Conservation (phyloP, 345 rosid genomes). For the Excoecaria agallocha region DNA sequence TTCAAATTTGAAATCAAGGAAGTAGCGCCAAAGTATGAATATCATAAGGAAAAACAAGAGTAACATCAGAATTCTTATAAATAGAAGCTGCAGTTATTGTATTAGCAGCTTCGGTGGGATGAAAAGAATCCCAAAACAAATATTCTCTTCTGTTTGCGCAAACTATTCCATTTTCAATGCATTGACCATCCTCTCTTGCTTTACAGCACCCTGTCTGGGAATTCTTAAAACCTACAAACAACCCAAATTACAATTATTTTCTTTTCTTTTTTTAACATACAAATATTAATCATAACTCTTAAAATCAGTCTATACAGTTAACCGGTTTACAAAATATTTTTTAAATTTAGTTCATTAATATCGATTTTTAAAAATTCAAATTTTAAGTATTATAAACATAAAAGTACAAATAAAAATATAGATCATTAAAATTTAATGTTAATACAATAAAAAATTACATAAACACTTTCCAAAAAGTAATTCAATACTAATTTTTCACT, state of each 20-base stretch:
- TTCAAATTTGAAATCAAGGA: neutral
- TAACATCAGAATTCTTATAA: neutral
- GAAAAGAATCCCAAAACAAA: slow-evolving; percentile 19
- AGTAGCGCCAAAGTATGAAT: neutral
- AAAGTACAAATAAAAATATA: no score
- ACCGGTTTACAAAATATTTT: no score
- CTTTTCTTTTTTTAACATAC: no score
- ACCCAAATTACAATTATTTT: neutral
- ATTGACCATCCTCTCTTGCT: slow-evolving; percentile 11
- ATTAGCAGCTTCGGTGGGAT: slow-evolving; percentile 19
- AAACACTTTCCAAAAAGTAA: no score
- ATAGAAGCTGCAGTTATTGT: neutral
- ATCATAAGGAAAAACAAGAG: slow-evolving; percentile 7
- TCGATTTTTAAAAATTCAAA: no score
- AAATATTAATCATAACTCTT: no score
- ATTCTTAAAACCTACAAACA: neutral
- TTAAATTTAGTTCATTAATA: no score
- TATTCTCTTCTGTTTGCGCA: slow-evolving; percentile 3
- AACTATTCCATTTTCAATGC: neutral
- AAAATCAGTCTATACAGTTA: no score
- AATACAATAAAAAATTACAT: no score
- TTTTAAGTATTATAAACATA: no score
- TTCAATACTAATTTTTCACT: no score
- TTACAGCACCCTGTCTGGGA: slow-evolving; percentile 1
- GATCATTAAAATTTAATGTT: no score